Conservation (phyloP, 2,329 filamentous ascomycete species). For the Neonectria faginata region DNA sequence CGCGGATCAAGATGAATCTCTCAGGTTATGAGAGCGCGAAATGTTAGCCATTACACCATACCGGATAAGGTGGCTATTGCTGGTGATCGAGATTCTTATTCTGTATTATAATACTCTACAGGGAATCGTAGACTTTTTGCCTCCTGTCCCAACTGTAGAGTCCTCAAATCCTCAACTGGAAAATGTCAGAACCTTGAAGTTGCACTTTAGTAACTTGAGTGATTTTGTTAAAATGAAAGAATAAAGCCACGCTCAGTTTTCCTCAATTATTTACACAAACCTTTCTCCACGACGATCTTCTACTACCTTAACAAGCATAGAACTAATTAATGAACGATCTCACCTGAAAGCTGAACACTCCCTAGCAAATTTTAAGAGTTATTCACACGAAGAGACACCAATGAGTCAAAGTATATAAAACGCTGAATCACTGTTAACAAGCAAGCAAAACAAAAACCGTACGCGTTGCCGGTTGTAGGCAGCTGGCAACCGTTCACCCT, state of each 20-base stretch:
- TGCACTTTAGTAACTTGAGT: too few species aligned
- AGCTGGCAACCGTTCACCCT: neutral
- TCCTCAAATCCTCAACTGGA: neutral
- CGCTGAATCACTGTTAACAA: neutral
- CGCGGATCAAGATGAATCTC: slow-evolving; percentile 34
- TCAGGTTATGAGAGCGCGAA: slow-evolving; percentile 34
- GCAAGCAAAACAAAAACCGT: neutral
- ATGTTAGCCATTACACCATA: slow-evolving; percentile 31
- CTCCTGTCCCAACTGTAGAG: neutral
- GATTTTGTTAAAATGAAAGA: too few species aligned
- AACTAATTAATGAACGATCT: too few species aligned
- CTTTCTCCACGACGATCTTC: neutral
- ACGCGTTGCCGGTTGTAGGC: neutral
- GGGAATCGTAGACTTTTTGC: too few species aligned
- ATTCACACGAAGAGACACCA: neutral
- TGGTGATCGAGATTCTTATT: neutral
- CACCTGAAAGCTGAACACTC: neutral
- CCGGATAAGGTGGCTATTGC: slow-evolving; percentile 3
- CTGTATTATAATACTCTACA: neutral
- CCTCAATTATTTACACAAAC: neutral
- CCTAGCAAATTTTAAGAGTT: neutral
- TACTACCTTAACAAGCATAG: too few species aligned
- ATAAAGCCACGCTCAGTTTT: neutral
- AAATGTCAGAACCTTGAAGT: too few species aligned
- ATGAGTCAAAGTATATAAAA: neutral